Conservation (phyloP, 495 filamentous ascomycete species). For the Penicillium crystallinum region DNA sequence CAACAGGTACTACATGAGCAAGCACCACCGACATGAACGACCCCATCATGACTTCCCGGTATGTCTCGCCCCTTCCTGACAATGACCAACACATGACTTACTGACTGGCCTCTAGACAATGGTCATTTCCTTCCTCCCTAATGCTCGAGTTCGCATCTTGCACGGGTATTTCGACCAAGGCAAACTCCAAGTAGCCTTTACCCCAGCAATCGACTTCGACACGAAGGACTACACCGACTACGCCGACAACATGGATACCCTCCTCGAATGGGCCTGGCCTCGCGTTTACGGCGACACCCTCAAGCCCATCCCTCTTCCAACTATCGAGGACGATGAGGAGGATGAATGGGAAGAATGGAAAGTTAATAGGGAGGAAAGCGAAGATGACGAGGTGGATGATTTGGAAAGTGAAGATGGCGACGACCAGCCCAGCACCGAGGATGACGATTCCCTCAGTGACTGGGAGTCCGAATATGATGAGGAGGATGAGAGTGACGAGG, state of each 20-base stretch:
- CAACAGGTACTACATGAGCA: neutral
- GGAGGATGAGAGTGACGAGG: neutral
- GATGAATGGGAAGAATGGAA: neutral
- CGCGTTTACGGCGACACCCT: neutral
- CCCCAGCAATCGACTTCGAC: conserved; percentile 1
- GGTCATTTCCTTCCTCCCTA: conserved; percentile 7
- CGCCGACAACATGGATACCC: neutral
- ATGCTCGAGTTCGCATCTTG: conserved; percentile 2
- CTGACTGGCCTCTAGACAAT: conserved; percentile 1
- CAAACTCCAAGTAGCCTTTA: conserved; percentile 1
- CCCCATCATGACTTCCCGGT: conserved; percentile 3
- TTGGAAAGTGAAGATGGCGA: neutral
- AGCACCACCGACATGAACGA: neutral
- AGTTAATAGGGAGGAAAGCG: neutral
- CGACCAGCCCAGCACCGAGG: neutral
- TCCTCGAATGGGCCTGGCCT: conserved; percentile 8
- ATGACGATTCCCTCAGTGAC: neutral
- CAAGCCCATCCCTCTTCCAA: conserved; percentile 1
- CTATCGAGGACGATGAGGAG: conserved; percentile 5
- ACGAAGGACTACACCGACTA: neutral
- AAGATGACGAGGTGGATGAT: neutral
- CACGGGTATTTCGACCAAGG: conserved; percentile 2
- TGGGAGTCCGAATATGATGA: neutral
- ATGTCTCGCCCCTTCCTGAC: neutral
- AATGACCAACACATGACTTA: neutral